phyloP scores from a whole-genome alignment of 1,284 basidiomycete species.

The Tetrapyrgos nigripes region DNA sequence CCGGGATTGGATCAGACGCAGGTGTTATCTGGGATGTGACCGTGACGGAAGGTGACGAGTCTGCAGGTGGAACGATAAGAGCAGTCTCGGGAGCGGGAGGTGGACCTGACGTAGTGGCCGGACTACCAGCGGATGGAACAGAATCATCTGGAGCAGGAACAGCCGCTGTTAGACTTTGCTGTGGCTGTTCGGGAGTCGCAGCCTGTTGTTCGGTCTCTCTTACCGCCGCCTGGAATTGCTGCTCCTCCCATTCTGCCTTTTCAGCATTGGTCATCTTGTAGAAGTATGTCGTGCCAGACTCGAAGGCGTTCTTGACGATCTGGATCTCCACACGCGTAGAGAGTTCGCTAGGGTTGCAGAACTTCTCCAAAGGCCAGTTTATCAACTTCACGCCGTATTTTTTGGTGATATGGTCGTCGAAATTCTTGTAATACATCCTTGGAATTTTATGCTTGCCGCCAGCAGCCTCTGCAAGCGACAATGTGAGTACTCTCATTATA shows the following conservation, averaged over 20 bases:
- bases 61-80: background rate
- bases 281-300: constrained; percentile 11
- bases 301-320: constrained; percentile 18
- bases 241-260: background rate
- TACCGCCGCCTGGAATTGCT: background rate
- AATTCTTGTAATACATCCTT: no score
- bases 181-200: background rate
- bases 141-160: no score
- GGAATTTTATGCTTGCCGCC: no score
- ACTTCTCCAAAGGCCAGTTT: constrained; percentile 28
- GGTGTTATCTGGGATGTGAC: no score
- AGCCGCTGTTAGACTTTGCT: background rate
- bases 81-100: background rate
- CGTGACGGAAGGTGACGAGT: background rate
- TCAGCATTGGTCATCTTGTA: no score
- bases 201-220: background rate
- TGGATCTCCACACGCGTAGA: constrained; percentile 23
- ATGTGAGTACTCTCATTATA: background rate
- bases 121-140: background rate
- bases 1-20: no score
- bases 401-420: no score
- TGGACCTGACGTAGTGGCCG: background rate
- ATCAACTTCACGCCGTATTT: no score
- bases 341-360: constrained; percentile 24
- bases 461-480: constrained; percentile 10